phyloP scores from a whole-genome alignment of 1,284 basidiomycete species.

The Trichosporon asahii region DNA sequence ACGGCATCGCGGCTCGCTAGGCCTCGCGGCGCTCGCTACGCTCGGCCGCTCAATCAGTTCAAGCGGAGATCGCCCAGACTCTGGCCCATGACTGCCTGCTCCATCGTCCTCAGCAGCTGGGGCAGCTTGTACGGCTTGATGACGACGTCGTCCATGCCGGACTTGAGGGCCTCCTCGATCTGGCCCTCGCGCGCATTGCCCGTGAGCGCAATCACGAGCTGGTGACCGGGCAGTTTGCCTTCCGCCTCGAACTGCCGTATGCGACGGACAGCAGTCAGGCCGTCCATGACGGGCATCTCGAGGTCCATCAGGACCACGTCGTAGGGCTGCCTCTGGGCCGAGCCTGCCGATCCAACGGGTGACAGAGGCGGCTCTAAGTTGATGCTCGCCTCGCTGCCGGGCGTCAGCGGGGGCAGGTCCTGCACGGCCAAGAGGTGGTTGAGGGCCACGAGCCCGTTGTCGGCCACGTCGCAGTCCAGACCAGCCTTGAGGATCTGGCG shows the following conservation, averaged over 20 bases:
- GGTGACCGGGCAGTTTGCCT: constrained; percentile 28
- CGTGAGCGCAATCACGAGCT: constrained; percentile 47
- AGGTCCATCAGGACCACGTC: constrained; percentile 36
- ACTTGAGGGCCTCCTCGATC: constrained; percentile 34
- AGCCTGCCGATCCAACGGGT: not conserved
- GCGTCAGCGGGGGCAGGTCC: not conserved
- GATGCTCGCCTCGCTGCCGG: not conserved
- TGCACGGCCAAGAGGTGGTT: constrained; percentile 15
- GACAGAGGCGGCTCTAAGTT: constrained; percentile 6
- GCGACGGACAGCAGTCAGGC: constrained; percentile 41
- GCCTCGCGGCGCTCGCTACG: no score
- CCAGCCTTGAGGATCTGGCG: constrained; percentile 51
- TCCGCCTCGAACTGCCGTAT: constrained; percentile 37
- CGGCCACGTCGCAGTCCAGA: constrained; percentile 43
- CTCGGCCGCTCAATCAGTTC: not conserved
- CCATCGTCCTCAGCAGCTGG: constrained; percentile 41
- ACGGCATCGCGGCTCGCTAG: no score
- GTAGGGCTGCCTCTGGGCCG: constrained; percentile 10
- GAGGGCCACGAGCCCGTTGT: constrained; percentile 52
- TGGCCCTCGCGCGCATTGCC: constrained; percentile 45
- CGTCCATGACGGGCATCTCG: constrained; percentile 49
- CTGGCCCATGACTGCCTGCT: constrained; percentile 5
- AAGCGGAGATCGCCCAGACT: not conserved
- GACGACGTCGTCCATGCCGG: constrained; percentile 33
- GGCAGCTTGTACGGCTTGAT: constrained; percentile 35